phyloP scores from a whole-genome alignment of 257 asterid species.

The Fraxinus quadrangulata region DNA sequence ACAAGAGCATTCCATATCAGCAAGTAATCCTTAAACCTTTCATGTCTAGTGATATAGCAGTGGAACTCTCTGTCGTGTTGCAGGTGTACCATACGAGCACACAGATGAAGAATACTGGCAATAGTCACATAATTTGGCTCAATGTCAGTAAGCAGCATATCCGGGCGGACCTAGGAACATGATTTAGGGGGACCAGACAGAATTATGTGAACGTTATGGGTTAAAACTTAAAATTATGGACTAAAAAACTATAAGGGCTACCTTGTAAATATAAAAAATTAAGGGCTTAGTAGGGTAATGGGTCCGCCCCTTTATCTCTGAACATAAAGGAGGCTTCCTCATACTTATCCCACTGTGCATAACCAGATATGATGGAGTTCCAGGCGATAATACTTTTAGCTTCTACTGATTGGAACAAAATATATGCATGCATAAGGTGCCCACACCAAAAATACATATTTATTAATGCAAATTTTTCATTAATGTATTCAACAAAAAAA shows the following conservation, averaged over 20 bases:
- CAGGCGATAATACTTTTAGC: constrained; percentile 55
- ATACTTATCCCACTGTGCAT: constrained; percentile 47
- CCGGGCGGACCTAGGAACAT: too few relatives aligned
- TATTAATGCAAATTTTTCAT: constrained; percentile 63
- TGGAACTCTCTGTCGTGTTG: constrained; percentile 83
- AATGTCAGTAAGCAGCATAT: constrained; percentile 49
- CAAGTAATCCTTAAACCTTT: constrained; percentile 48
- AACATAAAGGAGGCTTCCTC: constrained; percentile 71
- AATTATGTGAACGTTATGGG: too few relatives aligned
- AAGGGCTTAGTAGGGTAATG: too few relatives aligned
- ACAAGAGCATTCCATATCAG: constrained; percentile 75
- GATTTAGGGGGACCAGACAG: too few relatives aligned
- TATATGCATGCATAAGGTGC: constrained; percentile 58
- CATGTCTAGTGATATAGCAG: constrained; percentile 57
- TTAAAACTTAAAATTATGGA: too few relatives aligned
- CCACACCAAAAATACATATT: constrained; percentile 76
- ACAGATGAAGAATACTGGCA: constrained; percentile 75
- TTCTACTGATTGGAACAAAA: constrained; percentile 51
- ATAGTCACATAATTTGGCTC: constrained; percentile 77
- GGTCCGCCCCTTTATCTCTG: too few relatives aligned
- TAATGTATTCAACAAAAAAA: constrained; percentile 42
- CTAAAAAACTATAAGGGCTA: too few relatives aligned
- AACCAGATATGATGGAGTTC: too few relatives aligned
- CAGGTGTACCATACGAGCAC: constrained; percentile 78
- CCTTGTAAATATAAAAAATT: too few relatives aligned